phyloP scores from a whole-genome alignment of 345 rosid species.

The Laguncularia racemosa region DNA sequence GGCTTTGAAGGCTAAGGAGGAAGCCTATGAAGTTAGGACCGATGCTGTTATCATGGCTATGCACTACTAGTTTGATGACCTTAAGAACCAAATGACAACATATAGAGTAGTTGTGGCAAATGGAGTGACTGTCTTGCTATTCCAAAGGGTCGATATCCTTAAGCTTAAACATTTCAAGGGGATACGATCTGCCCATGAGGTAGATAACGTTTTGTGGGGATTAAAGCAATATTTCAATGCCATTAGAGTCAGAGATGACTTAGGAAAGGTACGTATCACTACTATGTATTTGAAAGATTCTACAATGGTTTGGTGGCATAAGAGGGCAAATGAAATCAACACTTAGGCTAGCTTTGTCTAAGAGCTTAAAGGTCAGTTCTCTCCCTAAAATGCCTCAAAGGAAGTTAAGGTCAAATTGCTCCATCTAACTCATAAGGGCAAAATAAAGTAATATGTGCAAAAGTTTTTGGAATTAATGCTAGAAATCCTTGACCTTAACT shows the following conservation, averaged over 20 bases:
- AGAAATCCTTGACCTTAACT: background rate
- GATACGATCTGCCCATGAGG: background rate
- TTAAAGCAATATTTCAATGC: background rate
- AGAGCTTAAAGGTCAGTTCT: background rate
- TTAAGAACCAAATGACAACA: too few relatives aligned
- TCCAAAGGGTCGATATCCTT: too few relatives aligned
- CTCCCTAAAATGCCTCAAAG: background rate
- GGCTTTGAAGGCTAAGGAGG: too few relatives aligned
- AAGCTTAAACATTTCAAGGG: slow-evolving; percentile 4
- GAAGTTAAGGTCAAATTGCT: background rate
- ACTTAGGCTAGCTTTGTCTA: background rate
- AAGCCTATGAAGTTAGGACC: too few relatives aligned
- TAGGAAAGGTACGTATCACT: background rate
- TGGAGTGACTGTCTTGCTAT: too few relatives aligned
- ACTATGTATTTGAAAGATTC: background rate
- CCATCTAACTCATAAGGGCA: background rate
- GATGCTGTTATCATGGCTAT: too few relatives aligned
- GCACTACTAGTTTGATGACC: too few relatives aligned
- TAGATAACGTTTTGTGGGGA: slow-evolving; percentile 1
- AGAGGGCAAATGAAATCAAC: background rate
- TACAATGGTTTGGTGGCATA: slow-evolving; percentile 1
- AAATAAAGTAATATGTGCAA: background rate
- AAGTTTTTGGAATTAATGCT: background rate
- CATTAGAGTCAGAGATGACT: background rate
- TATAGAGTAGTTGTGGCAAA: too few relatives aligned